Conservation (phyloP, 495 filamentous ascomycete species). For the Diplogelasinospora grovesii region DNA sequence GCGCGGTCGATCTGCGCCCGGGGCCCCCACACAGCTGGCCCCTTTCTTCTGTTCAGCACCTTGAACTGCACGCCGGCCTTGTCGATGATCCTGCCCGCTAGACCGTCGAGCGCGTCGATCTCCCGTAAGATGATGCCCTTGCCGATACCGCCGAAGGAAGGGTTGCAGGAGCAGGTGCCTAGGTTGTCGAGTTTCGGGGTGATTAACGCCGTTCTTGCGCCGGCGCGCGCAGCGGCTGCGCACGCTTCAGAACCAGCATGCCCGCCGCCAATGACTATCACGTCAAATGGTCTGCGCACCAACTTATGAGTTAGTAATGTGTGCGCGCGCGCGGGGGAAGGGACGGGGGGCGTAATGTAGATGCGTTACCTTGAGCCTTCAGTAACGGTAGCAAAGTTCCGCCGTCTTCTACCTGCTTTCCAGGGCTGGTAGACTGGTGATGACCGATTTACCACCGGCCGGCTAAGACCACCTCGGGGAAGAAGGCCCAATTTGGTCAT, state of each 20-base stretch:
- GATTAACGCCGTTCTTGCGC: conserved; percentile 82
- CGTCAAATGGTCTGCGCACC: conserved; percentile 83
- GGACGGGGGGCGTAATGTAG: too few species aligned
- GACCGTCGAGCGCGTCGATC: conserved; percentile 89
- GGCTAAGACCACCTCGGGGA: too few species aligned
- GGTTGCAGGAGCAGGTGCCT: conserved; percentile 95
- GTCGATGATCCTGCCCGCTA: conserved; percentile 84
- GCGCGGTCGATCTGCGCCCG: conserved; percentile 92
- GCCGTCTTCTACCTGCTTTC: too few species aligned
- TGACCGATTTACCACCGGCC: too few species aligned
- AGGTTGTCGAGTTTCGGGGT: conserved; percentile 84
- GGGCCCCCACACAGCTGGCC: conserved; percentile 94
- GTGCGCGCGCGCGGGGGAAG: too few species aligned
- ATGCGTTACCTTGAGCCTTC: too few species aligned
- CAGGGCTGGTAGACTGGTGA: too few species aligned
- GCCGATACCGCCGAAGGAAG: conserved; percentile 95
- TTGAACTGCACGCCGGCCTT: conserved; percentile 91
- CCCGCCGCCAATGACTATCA: conserved; percentile 90
- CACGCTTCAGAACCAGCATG: conserved; percentile 94
- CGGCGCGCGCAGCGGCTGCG: conserved; percentile 84
- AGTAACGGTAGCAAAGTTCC: too few species aligned
- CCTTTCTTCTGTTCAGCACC: conserved; percentile 80
- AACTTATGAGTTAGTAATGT: too few species aligned
- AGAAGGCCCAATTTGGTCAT: too few species aligned
- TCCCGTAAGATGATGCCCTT: conserved; percentile 96